These are phyloP conservation scores for Hirschioporus abietinus DNA, from an alignment of 768 basidiomycete species.

Conservation along the genomic window DNA sequence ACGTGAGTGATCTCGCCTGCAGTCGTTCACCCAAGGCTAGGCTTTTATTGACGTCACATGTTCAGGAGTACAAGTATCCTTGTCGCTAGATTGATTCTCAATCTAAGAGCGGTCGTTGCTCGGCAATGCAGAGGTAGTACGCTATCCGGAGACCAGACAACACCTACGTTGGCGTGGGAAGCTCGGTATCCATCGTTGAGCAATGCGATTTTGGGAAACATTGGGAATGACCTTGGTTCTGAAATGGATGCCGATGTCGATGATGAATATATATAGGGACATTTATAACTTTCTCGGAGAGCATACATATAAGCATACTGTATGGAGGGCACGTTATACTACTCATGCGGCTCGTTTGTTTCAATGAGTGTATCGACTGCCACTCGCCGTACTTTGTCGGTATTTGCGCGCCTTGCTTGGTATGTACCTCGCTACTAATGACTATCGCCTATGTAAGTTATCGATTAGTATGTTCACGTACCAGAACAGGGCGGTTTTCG, in stretches of 20 bases:
- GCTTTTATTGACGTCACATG: neutral
- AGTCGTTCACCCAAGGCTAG: neutral
- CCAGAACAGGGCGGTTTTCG: no score
- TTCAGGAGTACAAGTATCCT: conserved; percentile 15
- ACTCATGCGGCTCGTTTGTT: no score
- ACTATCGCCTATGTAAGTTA: no score
- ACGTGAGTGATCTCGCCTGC: neutral
- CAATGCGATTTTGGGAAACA: neutral
- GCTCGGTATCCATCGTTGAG: neutral
- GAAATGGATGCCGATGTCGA: neutral
- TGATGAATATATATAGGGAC: neutral
- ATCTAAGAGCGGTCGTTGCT: conserved; percentile 7
- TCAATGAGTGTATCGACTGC: no score
- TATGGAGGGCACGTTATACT: no score
- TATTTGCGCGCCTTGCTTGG: no score
- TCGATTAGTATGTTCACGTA: no score
- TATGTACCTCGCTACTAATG: no score
- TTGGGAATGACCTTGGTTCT: neutral
- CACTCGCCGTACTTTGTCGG: no score
- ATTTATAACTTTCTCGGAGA: no score
- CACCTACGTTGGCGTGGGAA: neutral
- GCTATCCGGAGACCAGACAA: neutral
- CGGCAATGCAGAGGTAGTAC: neutral
- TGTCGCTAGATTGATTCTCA: conserved; percentile 20
- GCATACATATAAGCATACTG: no score